phyloP scores from a whole-genome alignment of 169 alveolate species.

The Blepharisma undulans region DNA sequence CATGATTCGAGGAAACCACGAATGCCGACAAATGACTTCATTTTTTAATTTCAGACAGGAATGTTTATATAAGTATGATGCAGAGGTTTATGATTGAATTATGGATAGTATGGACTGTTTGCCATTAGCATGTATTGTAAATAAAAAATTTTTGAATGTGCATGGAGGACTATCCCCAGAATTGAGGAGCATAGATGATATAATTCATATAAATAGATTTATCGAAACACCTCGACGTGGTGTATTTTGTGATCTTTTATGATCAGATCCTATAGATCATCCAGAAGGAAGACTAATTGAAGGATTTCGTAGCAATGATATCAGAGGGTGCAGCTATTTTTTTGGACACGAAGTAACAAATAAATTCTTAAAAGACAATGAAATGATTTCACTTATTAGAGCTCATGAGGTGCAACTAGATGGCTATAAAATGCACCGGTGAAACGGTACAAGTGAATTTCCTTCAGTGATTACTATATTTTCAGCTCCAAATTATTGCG shows the following conservation, averaged over 20 bases:
- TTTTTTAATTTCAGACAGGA: slow-evolving; percentile 96
- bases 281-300: slow-evolving; percentile 54
- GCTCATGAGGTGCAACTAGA: slow-evolving; percentile 96
- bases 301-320: slow-evolving; percentile 77
- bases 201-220: slow-evolving; percentile 84
- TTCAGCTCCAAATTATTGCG: slow-evolving; percentile 98
- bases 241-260: slow-evolving; percentile 89
- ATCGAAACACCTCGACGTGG: slow-evolving; percentile 96
- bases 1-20: slow-evolving; percentile 96
- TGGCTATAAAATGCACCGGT: slow-evolving; percentile 91
- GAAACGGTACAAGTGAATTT: slow-evolving; percentile 41
- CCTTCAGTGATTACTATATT: slow-evolving; percentile 93
- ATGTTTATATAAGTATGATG: slow-evolving; percentile 93
- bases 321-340: slow-evolving; percentile 91
- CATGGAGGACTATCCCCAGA: slow-evolving; percentile 97
- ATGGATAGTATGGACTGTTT: slow-evolving; percentile 92
- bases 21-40: slow-evolving; percentile 96
- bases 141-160: slow-evolving; percentile 87
- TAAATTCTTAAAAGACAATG: slow-evolving; percentile 88
- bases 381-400: slow-evolving; percentile 88
- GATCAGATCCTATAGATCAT: slow-evolving; percentile 95
- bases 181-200: slow-evolving; percentile 51
- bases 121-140: slow-evolving; percentile 55
- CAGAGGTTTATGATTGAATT: slow-evolving; percentile 89
- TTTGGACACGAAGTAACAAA: slow-evolving; percentile 92